phyloP scores from a whole-genome alignment of 306 rosid genomes.

The Cicer chorassanicum region DNA sequence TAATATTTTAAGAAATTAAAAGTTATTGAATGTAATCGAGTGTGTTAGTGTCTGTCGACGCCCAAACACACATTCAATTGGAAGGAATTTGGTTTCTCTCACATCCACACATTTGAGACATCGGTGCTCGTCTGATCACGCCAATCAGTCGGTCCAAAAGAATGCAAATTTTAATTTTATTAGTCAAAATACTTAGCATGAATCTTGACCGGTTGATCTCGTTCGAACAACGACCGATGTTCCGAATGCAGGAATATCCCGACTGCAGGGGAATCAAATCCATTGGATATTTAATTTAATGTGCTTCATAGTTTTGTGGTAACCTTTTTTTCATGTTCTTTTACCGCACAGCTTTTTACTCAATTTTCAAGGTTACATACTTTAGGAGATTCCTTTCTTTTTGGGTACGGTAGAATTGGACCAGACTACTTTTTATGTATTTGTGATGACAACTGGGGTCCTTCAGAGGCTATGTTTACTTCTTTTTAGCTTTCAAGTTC shows the following conservation, averaged over 20 bases:
- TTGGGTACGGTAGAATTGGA: conserved; percentile 13
- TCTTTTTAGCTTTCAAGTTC: conserved; percentile 37
- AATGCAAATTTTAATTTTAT: too few species aligned
- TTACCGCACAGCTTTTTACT: conserved; percentile 28
- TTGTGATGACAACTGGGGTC: conserved; percentile 36
- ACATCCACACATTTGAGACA: too few species aligned
- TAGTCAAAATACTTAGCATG: too few species aligned
- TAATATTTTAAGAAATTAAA: conserved; percentile 5
- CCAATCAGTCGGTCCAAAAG: too few species aligned
- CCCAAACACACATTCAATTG: background rate
- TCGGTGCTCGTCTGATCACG: too few species aligned
- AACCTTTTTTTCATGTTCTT: conserved; percentile 14
- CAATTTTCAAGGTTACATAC: conserved; percentile 34
- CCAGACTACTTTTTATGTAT: conserved; percentile 17
- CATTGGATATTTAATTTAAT: too few species aligned
- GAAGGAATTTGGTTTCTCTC: too few species aligned
- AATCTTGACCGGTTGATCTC: too few species aligned
- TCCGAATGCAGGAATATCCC: too few species aligned
- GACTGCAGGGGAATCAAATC: too few species aligned
- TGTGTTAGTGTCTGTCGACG: background rate
- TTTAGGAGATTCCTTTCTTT: conserved; percentile 39
- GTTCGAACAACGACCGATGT: too few species aligned
- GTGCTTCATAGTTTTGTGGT: background rate
- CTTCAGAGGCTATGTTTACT: conserved; percentile 11
- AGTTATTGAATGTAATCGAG: background rate